Evolutionary conservation across 352 stramenopile species (phyloP).

Genomic region (Phytophthora kernoviae): DNA sequence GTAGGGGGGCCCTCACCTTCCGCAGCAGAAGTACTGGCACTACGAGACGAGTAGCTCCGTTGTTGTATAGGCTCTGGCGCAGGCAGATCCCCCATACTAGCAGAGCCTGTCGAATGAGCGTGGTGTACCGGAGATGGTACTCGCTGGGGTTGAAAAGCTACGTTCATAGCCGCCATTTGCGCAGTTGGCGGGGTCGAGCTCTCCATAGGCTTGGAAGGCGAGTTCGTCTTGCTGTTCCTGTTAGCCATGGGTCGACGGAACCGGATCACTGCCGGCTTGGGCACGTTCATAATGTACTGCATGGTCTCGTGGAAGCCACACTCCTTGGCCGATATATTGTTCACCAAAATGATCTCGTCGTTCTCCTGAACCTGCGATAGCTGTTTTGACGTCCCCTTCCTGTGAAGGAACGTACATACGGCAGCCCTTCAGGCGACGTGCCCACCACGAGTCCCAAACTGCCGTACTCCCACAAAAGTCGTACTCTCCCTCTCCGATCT

Average conservation of each 20-base stretch:
- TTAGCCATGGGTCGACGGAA: slow-evolving; percentile 52
- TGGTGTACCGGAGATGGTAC: slow-evolving; percentile 17
- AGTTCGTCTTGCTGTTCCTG: slow-evolving; percentile 20
- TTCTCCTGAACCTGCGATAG: slow-evolving; percentile 70
- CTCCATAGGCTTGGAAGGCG: slow-evolving; percentile 10
- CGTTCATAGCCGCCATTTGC: slow-evolving; percentile 30
- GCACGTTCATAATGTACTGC: slow-evolving; percentile 86
- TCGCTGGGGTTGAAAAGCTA: slow-evolving; percentile 14
- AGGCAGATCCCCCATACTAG: slow-evolving; percentile 5
- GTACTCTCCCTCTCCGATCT: slow-evolving; percentile 70
- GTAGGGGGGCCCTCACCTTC: slow-evolving; percentile 19
- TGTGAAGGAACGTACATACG: slow-evolving; percentile 83
- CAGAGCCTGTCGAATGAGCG: slow-evolving; percentile 6
- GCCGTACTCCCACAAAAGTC: slow-evolving; percentile 88
- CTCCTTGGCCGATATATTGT: slow-evolving; percentile 53
- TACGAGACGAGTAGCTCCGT: slow-evolving; percentile 22
- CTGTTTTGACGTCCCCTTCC: slow-evolving; percentile 76
- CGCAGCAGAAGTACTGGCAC: slow-evolving; percentile 20
- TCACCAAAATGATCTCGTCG: slow-evolving; percentile 86
- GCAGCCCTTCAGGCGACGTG: slow-evolving; percentile 52
- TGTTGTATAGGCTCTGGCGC: slow-evolving; percentile 6
- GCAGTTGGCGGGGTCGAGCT: slow-evolving; percentile 21
- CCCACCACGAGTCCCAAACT: slow-evolving; percentile 75
- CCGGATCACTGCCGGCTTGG: slow-evolving; percentile 77
- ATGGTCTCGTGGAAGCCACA: slow-evolving; percentile 81